Evolutionary conservation across 208 protist species (phyloP).

Genomic region (Crithidia brevicula): DNA sequence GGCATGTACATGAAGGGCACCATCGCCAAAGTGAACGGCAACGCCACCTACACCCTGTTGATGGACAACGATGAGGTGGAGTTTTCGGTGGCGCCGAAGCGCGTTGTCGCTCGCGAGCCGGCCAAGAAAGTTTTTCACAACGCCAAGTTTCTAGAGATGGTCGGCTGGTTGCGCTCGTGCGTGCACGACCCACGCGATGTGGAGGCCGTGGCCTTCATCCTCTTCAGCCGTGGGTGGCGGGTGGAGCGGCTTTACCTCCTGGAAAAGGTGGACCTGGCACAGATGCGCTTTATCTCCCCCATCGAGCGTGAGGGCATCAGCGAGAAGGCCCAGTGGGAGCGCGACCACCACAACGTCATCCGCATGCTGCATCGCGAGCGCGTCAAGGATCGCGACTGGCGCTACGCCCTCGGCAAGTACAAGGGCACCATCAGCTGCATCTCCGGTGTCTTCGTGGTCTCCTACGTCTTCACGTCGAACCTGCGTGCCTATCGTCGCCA

Average conservation of each 20-base stretch:
- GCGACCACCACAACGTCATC: slow-evolving; percentile 54
- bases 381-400: slow-evolving; percentile 59
- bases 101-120: slow-evolving; percentile 54
- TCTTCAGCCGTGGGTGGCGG: slow-evolving; percentile 83
- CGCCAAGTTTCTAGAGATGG: slow-evolving; percentile 65
- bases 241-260: slow-evolving; percentile 75
- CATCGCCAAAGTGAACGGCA: slow-evolving; percentile 76
- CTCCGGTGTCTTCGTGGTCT: slow-evolving; percentile 51
- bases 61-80: slow-evolving; percentile 83
- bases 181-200: slow-evolving; percentile 69
- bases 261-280: slow-evolving; percentile 70
- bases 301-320: slow-evolving; percentile 39
- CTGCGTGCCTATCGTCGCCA: slow-evolving; percentile 49
- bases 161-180: slow-evolving; percentile 73
- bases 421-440: slow-evolving; percentile 70
- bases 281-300: slow-evolving; percentile 40
- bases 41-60: slow-evolving; percentile 75
- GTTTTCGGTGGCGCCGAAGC: slow-evolving; percentile 64
- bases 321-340: slow-evolving; percentile 73
- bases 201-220: slow-evolving; percentile 70
- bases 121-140: slow-evolving; percentile 54
- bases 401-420: slow-evolving; percentile 71
- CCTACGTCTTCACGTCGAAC: slow-evolving; percentile 65
- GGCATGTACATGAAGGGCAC: slow-evolving; percentile 65
- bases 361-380: slow-evolving; percentile 52